Conservation (phyloP, 768 basidiomycete genomes). For the Multifurca ochricompacta region DNA sequence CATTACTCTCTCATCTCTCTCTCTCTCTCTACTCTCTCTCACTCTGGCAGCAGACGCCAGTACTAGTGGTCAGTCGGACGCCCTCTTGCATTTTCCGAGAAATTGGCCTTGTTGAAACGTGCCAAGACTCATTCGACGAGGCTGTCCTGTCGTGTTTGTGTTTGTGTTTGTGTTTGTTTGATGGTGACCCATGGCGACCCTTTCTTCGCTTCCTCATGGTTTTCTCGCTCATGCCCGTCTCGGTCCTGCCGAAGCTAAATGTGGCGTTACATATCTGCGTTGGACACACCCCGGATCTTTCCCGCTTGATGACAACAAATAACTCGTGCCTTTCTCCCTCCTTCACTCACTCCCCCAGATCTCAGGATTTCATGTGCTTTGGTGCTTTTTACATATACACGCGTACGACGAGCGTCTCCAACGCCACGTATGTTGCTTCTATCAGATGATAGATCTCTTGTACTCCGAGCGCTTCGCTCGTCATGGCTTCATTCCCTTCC, state of each 20-base stretch:
- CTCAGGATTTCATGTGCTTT: conserved; percentile 15
- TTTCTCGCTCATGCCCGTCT: background rate
- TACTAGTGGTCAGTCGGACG: too few species aligned
- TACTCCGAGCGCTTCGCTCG: conserved; percentile 18
- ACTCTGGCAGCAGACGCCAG: background rate
- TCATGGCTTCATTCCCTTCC: background rate
- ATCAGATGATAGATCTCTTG: conserved; percentile 9
- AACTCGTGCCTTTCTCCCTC: background rate
- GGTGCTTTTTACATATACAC: too few species aligned
- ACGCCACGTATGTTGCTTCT: conserved; percentile 18
- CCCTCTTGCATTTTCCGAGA: conserved; percentile 1
- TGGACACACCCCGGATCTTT: conserved; percentile 16
- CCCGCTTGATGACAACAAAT: conserved; percentile 6
- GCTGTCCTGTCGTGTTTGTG: background rate
- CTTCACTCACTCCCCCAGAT: conserved; percentile 4
- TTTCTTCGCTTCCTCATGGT: background rate
- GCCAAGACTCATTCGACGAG: background rate
- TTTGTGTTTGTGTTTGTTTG: too few species aligned
- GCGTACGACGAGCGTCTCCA: conserved; percentile 12
- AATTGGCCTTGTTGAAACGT: conserved; percentile 7
- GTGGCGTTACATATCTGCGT: background rate
- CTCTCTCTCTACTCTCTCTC: conserved; percentile 2
- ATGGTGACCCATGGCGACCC: too few species aligned
- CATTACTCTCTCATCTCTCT: too few species aligned
- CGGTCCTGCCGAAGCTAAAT: conserved; percentile 2